Evolutionary conservation across 2,329 filamentous ascomycete species (phyloP).

Genomic region (Penicillium corylophilum): DNA sequence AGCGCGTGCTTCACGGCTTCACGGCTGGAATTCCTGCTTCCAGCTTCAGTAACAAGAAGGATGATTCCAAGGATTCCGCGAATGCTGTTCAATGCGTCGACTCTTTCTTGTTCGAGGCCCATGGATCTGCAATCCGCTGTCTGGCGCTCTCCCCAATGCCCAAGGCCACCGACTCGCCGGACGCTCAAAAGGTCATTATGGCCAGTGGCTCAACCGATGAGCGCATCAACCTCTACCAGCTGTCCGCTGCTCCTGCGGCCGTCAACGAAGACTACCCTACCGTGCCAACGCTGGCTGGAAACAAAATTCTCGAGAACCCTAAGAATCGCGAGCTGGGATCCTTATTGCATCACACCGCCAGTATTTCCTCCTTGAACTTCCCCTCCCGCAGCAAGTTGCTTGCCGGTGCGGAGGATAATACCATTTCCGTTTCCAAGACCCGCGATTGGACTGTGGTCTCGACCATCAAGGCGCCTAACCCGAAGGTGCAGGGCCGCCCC

Average conservation of each 20-base stretch:
- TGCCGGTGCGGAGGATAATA: conserved; percentile 85
- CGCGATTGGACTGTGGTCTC: conserved; percentile 87
- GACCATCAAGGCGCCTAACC: conserved; percentile 82
- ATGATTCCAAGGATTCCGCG: conserved; percentile 24
- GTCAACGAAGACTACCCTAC: conserved; percentile 56
- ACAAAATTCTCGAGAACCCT: conserved; percentile 76
- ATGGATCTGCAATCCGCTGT: conserved; percentile 84
- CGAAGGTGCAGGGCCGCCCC: conserved; percentile 75
- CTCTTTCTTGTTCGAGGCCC: conserved; percentile 93
- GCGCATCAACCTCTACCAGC: conserved; percentile 88
- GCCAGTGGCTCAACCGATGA: conserved; percentile 92
- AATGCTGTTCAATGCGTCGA: conserved; percentile 70
- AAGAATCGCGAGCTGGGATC: conserved; percentile 86
- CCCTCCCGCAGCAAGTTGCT: conserved; percentile 84
- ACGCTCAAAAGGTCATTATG: conserved; percentile 79
- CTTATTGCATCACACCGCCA: conserved; percentile 80
- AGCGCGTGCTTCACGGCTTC: conserved; percentile 86
- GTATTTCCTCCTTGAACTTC: conserved; percentile 76
- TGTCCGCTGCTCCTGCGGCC: conserved; percentile 68
- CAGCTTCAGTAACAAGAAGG: conserved; percentile 26
- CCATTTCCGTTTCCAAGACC: conserved; percentile 80
- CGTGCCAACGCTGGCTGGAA: conserved; percentile 67
- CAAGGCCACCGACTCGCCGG: conserved; percentile 45
- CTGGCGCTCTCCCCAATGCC: conserved; percentile 80
- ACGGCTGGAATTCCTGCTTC: conserved; percentile 65